These are phyloP conservation scores for Draba incana DNA, from an alignment of 345 rosid genomes.

Conservation along the genomic window DNA sequence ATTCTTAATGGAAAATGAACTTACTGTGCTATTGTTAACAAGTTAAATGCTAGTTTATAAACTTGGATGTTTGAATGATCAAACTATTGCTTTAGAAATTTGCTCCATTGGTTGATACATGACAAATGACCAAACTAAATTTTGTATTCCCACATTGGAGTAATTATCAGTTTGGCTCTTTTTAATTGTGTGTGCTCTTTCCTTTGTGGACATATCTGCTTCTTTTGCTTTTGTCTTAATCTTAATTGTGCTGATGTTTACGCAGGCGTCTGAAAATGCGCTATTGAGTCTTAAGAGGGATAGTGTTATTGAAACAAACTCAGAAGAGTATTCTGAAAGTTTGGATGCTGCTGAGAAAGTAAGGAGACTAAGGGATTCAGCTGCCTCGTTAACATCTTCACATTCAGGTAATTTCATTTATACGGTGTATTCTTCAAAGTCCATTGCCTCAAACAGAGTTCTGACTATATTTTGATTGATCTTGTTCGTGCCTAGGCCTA, in stretches of 20 bases:
- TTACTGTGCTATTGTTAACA: not conserved
- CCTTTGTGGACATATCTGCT: slow-evolving; percentile 10
- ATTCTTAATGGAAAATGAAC: not conserved
- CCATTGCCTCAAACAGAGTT: not conserved
- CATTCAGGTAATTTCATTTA: slow-evolving; percentile 57
- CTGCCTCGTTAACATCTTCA: slow-evolving; percentile 51
- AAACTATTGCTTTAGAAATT: not conserved
- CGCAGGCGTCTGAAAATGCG: slow-evolving; percentile 72
- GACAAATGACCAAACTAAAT: not conserved
- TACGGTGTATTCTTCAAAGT: not conserved
- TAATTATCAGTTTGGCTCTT: slow-evolving; percentile 2
- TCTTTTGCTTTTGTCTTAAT: not conserved
- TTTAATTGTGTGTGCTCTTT: slow-evolving; percentile 6
- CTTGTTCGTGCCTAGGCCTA: not conserved
- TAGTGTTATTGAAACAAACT: slow-evolving; percentile 25
- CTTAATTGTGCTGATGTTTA: slow-evolving; percentile 19
- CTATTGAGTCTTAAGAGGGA: slow-evolving; percentile 47
- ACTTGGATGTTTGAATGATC: slow-evolving; percentile 15
- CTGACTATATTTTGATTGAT: not conserved
- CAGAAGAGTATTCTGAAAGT: slow-evolving; percentile 31
- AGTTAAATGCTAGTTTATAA: not conserved
- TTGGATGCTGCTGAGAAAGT: slow-evolving; percentile 40
- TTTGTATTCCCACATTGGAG: not conserved
- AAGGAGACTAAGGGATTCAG: slow-evolving; percentile 56
- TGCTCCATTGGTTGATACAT: slow-evolving; percentile 4